Evolutionary conservation across 2,329 filamentous ascomycete genomes (phyloP).

Genomic region (Fusarium zealandicum): DNA sequence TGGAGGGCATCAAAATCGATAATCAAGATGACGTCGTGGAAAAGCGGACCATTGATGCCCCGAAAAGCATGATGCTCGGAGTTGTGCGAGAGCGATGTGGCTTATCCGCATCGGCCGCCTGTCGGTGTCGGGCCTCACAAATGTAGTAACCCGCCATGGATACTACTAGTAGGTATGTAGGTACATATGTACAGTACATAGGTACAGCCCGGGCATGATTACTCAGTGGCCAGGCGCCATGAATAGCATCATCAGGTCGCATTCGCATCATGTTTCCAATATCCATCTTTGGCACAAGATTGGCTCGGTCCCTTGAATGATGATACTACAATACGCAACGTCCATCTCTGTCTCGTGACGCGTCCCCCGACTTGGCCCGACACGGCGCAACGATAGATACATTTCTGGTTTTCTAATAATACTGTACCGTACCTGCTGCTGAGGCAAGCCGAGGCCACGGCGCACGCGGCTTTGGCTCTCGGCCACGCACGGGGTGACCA

Average conservation of each 20-base stretch:
- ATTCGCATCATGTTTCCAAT: conserved; percentile 11
- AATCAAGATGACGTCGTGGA: conserved; percentile 17
- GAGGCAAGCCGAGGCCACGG: conserved; percentile 1
- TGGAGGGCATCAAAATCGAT: background rate
- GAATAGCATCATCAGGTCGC: conserved; percentile 29
- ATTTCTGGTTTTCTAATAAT: conserved; percentile 19
- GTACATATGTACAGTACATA: too few species aligned
- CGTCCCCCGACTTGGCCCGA: conserved; percentile 5
- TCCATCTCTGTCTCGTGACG: conserved; percentile 17
- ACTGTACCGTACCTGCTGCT: conserved; percentile 10
- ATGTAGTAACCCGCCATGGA: conserved; percentile 5
- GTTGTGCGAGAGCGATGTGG: conserved; percentile 20
- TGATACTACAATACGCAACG: conserved; percentile 5
- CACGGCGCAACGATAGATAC: conserved; percentile 2
- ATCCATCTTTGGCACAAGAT: conserved; percentile 11
- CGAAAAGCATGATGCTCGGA: background rate
- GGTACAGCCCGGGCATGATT: too few species aligned
- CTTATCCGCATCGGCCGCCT: conserved; percentile 2
- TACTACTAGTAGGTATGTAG: too few species aligned
- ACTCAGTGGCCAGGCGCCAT: conserved; percentile 7
- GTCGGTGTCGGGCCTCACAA: conserved; percentile 5
- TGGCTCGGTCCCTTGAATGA: conserved; percentile 24
- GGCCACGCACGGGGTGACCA: conserved; percentile 4
- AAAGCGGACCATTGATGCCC: background rate
- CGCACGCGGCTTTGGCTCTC: background rate